Evolutionary conservation across 139 green algal species (phyloP), one percentile per base, ranked within the genome.

Genomic region (Chlamydomonas eustigma): DNA sequence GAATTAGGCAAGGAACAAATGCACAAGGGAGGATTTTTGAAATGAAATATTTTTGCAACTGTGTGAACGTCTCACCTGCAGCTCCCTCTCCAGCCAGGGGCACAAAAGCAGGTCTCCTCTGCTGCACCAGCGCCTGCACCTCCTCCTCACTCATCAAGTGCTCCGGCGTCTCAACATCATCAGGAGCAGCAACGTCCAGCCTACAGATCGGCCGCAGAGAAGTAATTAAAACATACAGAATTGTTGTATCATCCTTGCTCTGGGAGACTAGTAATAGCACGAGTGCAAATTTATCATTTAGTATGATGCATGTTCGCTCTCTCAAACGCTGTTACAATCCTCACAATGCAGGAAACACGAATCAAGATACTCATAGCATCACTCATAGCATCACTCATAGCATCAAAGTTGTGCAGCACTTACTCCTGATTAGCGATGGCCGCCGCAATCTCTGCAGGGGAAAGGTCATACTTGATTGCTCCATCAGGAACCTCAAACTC

Each of bases 161-260:
- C 5, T 93, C 78, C 1, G 94, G 94, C 25, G 95, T 86, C 34
- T 94, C 89, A 33, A 98, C 78, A 28, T 99, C 91, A 28, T 81
- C 77, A 6, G 71, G 50, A 5, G 58, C 25, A 24, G 24, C 58
- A 70, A 70, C 58, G 44, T 58, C 44, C 44, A 58, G 44, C 44
- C 44, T 58, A 18, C 44, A 58, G 44, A 18, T 37, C 58, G 67
- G n/a, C n/a, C n/a, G n/a, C n/a, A n/a, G n/a, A n/a, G n/a, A n/a
- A n/a, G n/a, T n/a, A n/a, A n/a, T n/a, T n/a, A n/a, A n/a, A n/a
- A n/a, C n/a, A n/a, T n/a, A n/a, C n/a, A n/a, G n/a, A n/a, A n/a
- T n/a, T n/a, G n/a, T n/a, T n/a, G n/a, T n/a, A n/a, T n/a, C n/a
- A n/a, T n/a, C n/a, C n/a, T n/a, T n/a, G n/a, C n/a, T n/a, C n/a